Evolutionary conservation across 176 grass and related monocot species (phyloP), one percentile per base, ranked within the genome.

Genomic region (Juncus inflexus): DNA sequence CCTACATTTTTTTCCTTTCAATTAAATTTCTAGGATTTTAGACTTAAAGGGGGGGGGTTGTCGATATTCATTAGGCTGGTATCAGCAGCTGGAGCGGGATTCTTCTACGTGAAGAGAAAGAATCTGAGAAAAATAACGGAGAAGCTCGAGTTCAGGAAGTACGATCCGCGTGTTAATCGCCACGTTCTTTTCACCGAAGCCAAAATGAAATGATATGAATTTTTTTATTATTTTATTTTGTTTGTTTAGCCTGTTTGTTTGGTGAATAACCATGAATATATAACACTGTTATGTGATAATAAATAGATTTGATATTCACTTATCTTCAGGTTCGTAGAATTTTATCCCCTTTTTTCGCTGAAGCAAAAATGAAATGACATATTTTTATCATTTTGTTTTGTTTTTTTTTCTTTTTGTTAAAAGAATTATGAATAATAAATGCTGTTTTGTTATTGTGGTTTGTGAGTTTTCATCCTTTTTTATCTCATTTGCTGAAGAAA

Each of bases 111-210:
- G 9, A 90, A 85, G 65, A 51, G 78, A 61, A 90, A 90, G 73
- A 90, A 90, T 55, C 86, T 78, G 43, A 63, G 72, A 2, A 72
- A 64, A 60, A 83, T 83, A 39, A 77, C 79, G 4, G 79, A 90
- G 60, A 90, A 83, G 60, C 82, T 90, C 9, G 80, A 83, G 50
- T 86, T 90, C 45, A 62, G 87, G 14, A 90, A 84, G 45, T 85
- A 90, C 51, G 86, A 85, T 63, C 82, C 82, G 2, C 82, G 82
- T 15, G 82, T 85, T 19, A 90, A 90, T 67, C 72, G 77, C 51
- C 86, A 90, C 63, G 86, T 85, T 60, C 86, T 90, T 56, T 90
- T 85, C 58, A 85, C 82, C 0, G 79, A 90, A 65, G 78, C 86
- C 60, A 90, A 90, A 66, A 90, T 90, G 82, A 90, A 82, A 55